Evolutionary conservation across 2,329 filamentous ascomycete species (phyloP), one percentile per base, ranked within the genome.

Genomic region (Mycosphaerella arachidis): DNA sequence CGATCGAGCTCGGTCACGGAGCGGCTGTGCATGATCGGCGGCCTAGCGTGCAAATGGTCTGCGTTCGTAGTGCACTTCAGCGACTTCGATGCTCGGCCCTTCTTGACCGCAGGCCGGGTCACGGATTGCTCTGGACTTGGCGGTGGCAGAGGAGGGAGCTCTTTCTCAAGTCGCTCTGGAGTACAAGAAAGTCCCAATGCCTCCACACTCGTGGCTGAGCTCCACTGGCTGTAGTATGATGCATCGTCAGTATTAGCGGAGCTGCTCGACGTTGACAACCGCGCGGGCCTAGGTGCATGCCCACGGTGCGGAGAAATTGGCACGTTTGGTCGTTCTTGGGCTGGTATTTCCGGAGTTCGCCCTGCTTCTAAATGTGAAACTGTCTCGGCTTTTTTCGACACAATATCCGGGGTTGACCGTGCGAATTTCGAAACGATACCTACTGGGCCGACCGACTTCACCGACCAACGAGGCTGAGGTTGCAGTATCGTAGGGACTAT

Each of bases 211-310:
- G 66, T 70, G 43, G 67, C 63, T 40, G 68, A 68, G 60, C 62
- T 75, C 65, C 60, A 67, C 59, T 67, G 77, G 65, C 76, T 79
- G 63, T 76, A 73, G 31, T 67, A 62, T 7, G 77, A 78, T 8
- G 71, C 74, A 18, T 71, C 67, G 56, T 76, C 73, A 31, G 67
- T 67, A 8, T 48, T 53, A 9, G 50, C 66, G 12, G 74, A 72
- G 56, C 72, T 72, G 31, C 73, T 76, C 1, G 74, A 76, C 9
- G 70, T 71, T 7, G 70, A 66, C 7, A 70, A 70, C n/a, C 63
- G 65, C 43, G 64, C 67, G 27, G 20, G 24, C 27, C 10, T 31
- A 16, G 50, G 60, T 55, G 20, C 59, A 35, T n/a, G 64, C 60
- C 45, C 55, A 16, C 37, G 58, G 29, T 56, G 50, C 4, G 55